These are phyloP conservation scores for Lentinus tigrinus DNA, from an alignment of 768 basidiomycete species.

Conservation along the genomic window DNA sequence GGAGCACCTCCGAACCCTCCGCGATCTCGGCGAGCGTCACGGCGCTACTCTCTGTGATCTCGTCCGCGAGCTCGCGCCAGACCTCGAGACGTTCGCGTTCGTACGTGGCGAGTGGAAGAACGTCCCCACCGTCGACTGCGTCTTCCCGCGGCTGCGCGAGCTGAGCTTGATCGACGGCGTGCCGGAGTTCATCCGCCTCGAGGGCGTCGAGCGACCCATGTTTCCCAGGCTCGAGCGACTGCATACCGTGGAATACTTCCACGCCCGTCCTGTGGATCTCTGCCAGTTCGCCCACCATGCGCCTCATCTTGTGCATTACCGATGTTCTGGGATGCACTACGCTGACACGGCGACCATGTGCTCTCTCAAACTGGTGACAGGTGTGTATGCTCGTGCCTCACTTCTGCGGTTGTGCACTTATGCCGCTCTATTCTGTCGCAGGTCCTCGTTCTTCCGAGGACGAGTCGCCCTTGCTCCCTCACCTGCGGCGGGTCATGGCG, in stretches of 20 bases:
- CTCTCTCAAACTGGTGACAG: not conserved
- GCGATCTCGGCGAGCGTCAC: not conserved
- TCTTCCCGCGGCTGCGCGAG: not conserved
- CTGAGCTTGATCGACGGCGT: not conserved
- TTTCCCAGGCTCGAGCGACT: not conserved
- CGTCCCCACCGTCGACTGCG: not conserved
- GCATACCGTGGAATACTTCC: not conserved
- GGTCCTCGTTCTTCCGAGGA: not conserved
- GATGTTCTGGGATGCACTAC: not conserved
- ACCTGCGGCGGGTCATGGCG: not conserved
- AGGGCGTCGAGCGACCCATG: not conserved
- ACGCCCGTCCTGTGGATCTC: not conserved
- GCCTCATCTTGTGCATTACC: not conserved
- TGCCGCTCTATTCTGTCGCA: no score
- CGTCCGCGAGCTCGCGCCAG: not conserved
- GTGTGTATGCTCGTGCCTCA: not conserved
- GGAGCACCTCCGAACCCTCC: not conserved
- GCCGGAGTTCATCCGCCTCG: not conserved
- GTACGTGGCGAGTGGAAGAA: not conserved
- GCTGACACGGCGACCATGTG: not conserved
- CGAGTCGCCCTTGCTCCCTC: not conserved
- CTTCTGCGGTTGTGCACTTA: no score
- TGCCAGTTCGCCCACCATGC: not conserved
- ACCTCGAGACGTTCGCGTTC: not conserved
- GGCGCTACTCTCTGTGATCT: not conserved